Evolutionary conservation across 2,329 filamentous ascomycete genomes (phyloP).

Genomic region (Sclerotinia glacialis): DNA sequence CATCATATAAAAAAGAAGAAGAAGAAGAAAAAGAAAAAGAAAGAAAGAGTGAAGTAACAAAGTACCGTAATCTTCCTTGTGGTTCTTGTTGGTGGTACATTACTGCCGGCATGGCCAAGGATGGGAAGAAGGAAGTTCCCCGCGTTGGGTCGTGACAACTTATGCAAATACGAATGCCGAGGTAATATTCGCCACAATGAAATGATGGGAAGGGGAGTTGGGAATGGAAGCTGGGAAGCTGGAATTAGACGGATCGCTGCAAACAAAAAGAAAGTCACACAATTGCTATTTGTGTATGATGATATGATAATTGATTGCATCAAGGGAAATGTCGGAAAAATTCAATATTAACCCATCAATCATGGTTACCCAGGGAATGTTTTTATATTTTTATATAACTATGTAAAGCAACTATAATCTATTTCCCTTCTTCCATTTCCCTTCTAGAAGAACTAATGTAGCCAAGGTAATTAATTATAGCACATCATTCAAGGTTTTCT

Average conservation of each 20-base stretch:
- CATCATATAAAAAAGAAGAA: no score
- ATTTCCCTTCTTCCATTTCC: no score
- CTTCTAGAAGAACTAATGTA: no score
- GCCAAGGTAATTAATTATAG: background rate
- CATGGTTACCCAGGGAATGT: no score
- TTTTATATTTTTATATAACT: no score
- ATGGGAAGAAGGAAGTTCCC: background rate
- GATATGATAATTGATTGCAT: no score
- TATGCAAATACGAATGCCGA: background rate
- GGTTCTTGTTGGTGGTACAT: background rate
- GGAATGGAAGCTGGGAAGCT: no score
- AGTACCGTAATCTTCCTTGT: background rate
- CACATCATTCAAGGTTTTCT: background rate
- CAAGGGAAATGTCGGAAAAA: no score
- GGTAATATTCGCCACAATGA: constrained; percentile 13
- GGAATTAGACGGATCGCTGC: background rate
- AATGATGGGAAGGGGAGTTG: constrained; percentile 8
- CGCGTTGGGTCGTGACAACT: background rate
- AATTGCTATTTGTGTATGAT: no score
- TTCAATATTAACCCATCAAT: no score
- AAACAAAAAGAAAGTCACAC: background rate
- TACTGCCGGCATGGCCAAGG: background rate
- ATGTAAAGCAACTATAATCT: no score
- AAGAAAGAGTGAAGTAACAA: background rate
- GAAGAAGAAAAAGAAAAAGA: no score